Evolutionary conservation across 208 protist species (phyloP), one percentile per base, ranked within the genome.

Genomic region (Willaertia magna): DNA sequence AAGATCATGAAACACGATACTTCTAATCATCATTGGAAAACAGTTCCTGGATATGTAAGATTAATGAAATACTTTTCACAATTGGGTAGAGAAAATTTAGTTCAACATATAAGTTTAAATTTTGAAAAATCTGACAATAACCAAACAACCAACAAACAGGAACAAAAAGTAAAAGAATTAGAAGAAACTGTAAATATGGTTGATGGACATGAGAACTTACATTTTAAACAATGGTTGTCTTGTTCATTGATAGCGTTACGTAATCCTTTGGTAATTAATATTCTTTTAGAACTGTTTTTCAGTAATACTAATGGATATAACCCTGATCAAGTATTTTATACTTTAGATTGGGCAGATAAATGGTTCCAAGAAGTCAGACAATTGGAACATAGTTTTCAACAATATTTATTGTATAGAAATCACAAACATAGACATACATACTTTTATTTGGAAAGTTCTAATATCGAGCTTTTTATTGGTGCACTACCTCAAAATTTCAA

Each of bases 391-490:
- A 30, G 18, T 20, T 46, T 81, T 18, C 76, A 81, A 81, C 76
- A 51, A 51, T 46, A 42, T n/a, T 51, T 81, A 16, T 12, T 51
- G 4, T 40, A 81, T 34, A 46, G 44, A 42, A 26, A 81, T 40
- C 40, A 40, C 1, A 51, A 42, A 51, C 76, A 51, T 40, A 9
- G 51, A 51, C 44, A 30, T 42, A 67, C 55, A 22, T 67, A 67
- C 34, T 46, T 40, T 51, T 40, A 30, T 18, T 51, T 51, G 76
- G 40, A 47, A 51, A 20, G 43, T 44, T 44, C 67, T 18, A 76
- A 76, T 44, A 81, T 81, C 51, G 76, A 81, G 7, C 3, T 81
- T 16, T 81, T 81, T 81, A 81, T 81, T 46, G 76, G 76, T n/a
- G 14, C 18, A 39, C 34, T 51, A 43, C 78, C 78, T n/a, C 4